These are phyloP conservation scores for Chloroidium sp. DNA, from an alignment of 163 green algal species.

Conservation along the genomic window DNA sequence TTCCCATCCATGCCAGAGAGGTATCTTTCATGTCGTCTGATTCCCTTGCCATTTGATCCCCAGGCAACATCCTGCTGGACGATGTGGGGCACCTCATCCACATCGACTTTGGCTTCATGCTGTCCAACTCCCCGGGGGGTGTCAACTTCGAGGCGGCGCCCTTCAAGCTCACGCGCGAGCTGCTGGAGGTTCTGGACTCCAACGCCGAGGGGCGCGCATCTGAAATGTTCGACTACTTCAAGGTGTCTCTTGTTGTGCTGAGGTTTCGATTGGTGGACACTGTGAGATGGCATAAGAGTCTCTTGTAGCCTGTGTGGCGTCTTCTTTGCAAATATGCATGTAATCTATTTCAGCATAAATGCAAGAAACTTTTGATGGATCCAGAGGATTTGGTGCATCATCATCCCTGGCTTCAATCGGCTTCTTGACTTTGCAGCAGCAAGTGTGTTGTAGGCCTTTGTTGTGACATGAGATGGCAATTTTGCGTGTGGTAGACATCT, in stretches of 20 bases:
- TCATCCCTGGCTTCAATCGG: too few relatives aligned
- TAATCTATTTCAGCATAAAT: too few relatives aligned
- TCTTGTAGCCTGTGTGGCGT: too few relatives aligned
- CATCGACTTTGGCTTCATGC: conserved; percentile 99
- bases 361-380: too few relatives aligned
- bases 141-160: conserved; percentile 91
- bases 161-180: conserved; percentile 46
- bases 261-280: background rate
- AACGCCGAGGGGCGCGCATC: conserved; percentile 68
- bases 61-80: conserved; percentile 79
- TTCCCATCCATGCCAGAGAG: too few relatives aligned
- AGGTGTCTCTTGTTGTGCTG: conserved; percentile 45
- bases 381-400: too few relatives aligned
- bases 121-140: conserved; percentile 83
- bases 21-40: too few relatives aligned
- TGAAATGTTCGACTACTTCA: conserved; percentile 97
- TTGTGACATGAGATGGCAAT: background rate
- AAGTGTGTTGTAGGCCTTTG: too few relatives aligned
- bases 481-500: too few relatives aligned
- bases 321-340: too few relatives aligned
- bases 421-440: too few relatives aligned
- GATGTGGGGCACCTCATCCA: conserved; percentile 86
- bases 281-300: too few relatives aligned
- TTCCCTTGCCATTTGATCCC: background rate
- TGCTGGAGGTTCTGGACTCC: conserved; percentile 94